These are phyloP conservation scores for Aureobasidium pullulans DNA, from an alignment of 2,329 filamentous ascomycete species.

Conservation along the genomic window DNA sequence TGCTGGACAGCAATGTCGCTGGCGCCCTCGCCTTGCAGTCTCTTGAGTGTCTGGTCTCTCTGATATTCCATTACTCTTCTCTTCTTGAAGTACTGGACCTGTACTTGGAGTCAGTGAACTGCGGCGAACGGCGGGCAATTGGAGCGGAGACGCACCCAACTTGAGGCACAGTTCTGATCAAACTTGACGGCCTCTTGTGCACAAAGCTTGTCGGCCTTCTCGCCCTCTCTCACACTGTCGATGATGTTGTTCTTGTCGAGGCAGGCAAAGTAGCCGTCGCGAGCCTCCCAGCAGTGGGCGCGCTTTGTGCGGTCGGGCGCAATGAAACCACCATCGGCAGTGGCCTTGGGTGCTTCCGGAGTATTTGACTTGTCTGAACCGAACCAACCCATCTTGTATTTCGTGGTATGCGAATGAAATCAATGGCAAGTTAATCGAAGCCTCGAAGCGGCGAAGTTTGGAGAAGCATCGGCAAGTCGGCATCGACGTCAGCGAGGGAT, in stretches of 20 bases:
- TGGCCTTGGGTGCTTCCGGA: conserved; percentile 22
- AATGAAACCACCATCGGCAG: conserved; percentile 55
- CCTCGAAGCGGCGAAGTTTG: not conserved
- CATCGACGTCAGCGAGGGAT: not conserved
- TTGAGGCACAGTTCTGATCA: conserved; percentile 76
- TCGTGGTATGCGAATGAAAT: not conserved
- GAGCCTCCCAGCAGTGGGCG: conserved; percentile 77
- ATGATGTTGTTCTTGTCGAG: conserved; percentile 75
- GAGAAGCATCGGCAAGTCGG: not conserved
- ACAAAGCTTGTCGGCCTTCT: conserved; percentile 50
- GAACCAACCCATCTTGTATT: conserved; percentile 29
- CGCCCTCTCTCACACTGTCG: conserved; percentile 56
- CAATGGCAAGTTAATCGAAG: not conserved
- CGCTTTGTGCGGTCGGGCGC: conserved; percentile 82
- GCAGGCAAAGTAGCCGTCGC: conserved; percentile 83
- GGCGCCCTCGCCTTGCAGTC: conserved; percentile 48
- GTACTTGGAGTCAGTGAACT: conserved; percentile 11
- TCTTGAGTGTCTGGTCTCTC: conserved; percentile 69
- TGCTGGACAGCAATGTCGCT: conserved; percentile 6
- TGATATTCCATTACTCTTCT: conserved; percentile 87
- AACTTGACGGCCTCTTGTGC: conserved; percentile 57
- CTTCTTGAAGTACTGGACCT: conserved; percentile 98
- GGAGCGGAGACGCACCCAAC: conserved; percentile 63
- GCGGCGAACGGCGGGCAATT: not conserved
- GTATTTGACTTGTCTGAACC: conserved; percentile 21